phyloP scores from a whole-genome alignment of 495 filamentous ascomycete species.

The Daldinia loculata region DNA sequence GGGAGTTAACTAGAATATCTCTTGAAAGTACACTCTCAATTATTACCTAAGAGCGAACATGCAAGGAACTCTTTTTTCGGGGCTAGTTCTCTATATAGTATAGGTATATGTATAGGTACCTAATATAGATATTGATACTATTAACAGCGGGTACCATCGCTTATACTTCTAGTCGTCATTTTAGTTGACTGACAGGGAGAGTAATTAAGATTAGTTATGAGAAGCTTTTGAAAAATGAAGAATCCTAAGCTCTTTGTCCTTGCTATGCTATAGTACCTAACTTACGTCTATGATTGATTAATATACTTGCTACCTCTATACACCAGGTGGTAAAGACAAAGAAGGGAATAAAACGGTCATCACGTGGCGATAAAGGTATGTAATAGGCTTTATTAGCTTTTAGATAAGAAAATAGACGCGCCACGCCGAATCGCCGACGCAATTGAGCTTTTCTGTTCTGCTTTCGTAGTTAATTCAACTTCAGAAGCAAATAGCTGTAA shows the following conservation, averaged over 20 bases:
- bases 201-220: background rate
- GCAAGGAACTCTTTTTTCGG: background rate
- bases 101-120: background rate
- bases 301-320: background rate
- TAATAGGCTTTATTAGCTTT: conserved; percentile 8
- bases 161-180: background rate
- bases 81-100: background rate
- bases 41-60: background rate
- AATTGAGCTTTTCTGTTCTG: conserved; percentile 28
- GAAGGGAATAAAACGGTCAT: conserved; percentile 4
- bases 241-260: background rate
- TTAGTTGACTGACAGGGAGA: background rate
- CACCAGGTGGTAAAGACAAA: background rate
- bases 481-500: conserved; percentile 11
- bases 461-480: conserved; percentile 5
- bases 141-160: background rate
- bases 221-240: background rate
- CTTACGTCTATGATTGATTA: background rate
- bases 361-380: conserved; percentile 39
- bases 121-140: too few species aligned
- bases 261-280: background rate
- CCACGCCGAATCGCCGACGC: conserved; percentile 31
- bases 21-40: background rate
- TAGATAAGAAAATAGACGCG: conserved; percentile 35
- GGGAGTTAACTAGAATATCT: background rate